These are phyloP conservation scores for Tricholoma matsutake DNA, from an alignment of 768 basidiomycete species.

Conservation along the genomic window DNA sequence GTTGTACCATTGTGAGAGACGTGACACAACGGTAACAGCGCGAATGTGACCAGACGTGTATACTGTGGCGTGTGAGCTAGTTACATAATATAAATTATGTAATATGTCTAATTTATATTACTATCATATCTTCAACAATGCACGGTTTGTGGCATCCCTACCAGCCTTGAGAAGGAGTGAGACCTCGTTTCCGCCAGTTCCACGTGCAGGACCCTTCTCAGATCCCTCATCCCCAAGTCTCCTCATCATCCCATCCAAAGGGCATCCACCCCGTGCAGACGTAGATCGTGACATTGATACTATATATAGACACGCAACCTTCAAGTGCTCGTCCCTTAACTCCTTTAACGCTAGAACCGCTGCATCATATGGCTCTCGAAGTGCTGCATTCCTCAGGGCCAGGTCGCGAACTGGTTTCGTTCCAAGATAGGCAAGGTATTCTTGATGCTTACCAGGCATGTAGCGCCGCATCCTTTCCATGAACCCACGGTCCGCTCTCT, in stretches of 20 bases:
- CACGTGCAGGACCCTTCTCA: slow-evolving; percentile 56
- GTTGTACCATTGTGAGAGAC: slow-evolving; percentile 31
- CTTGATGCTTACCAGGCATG: slow-evolving; percentile 91
- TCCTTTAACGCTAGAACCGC: slow-evolving; percentile 77
- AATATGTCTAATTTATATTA: background rate
- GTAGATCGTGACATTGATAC: slow-evolving; percentile 75
- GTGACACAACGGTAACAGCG: background rate
- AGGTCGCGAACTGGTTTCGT: slow-evolving; percentile 60
- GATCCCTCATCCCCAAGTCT: slow-evolving; percentile 33
- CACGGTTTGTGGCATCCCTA: slow-evolving; percentile 78
- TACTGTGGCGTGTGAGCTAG: background rate
- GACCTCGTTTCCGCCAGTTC: slow-evolving; percentile 89
- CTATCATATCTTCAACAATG: slow-evolving; percentile 40
- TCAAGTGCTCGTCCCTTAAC: slow-evolving; percentile 86
- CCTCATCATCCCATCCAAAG: slow-evolving; percentile 53
- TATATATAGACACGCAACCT: slow-evolving; percentile 83
- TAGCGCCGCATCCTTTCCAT: slow-evolving; percentile 93
- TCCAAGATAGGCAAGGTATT: slow-evolving; percentile 72
- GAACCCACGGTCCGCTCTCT: slow-evolving; percentile 69
- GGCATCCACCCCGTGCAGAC: slow-evolving; percentile 48
- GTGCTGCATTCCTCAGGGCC: slow-evolving; percentile 51
- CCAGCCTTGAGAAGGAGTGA: slow-evolving; percentile 83
- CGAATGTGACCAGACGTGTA: slow-evolving; percentile 1
- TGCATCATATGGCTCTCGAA: slow-evolving; percentile 75
- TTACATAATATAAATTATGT: background rate